Evolutionary conservation across 352 stramenopile genomes (phyloP), one percentile per base, ranked within the genome.

Genomic region (Sclerospora graminicola): DNA sequence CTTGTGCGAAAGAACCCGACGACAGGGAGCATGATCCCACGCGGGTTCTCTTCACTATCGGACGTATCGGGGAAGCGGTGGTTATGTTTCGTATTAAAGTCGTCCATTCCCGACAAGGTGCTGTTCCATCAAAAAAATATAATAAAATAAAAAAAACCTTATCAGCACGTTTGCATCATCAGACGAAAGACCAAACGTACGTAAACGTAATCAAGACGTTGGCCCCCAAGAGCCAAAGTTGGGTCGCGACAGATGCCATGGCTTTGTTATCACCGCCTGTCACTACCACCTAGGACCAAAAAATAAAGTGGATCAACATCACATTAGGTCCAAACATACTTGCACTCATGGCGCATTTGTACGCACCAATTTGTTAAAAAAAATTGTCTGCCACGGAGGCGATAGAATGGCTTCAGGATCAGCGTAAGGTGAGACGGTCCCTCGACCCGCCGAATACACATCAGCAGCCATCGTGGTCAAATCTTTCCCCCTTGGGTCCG

Each of bases 131-230:
- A 33, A 11, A n/a, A 31, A n/a, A n/a, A n/a, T n/a, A n/a, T n/a
- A n/a, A n/a, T n/a, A n/a, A n/a, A n/a, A n/a, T n/a, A n/a, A n/a
- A n/a, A n/a, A n/a, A n/a, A n/a, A n/a, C n/a, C n/a, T n/a, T n/a
- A n/a, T n/a, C n/a, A n/a, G n/a, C n/a, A n/a, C n/a, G n/a, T n/a
- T n/a, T n/a, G n/a, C n/a, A n/a, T n/a, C n/a, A n/a, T n/a, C n/a
- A n/a, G n/a, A n/a, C n/a, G n/a, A n/a, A n/a, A n/a, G n/a, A n/a
- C n/a, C 45, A 20, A 31, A 60, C 69, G 30, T 66, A 84, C 72
- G 55, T 54, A 44, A 88, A 88, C 4, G 69, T 72, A 13, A 85
- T 51, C 15, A 88, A 44, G 7, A 88, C 68, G 28, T 71, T 85
- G 3, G 69, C 72, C 1, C 76, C 76, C 5, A 82, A 48, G 1